These are phyloP conservation scores for Helotiales sp. DNA, from an alignment of 2,329 filamentous ascomycete species.

Conservation along the genomic window DNA sequence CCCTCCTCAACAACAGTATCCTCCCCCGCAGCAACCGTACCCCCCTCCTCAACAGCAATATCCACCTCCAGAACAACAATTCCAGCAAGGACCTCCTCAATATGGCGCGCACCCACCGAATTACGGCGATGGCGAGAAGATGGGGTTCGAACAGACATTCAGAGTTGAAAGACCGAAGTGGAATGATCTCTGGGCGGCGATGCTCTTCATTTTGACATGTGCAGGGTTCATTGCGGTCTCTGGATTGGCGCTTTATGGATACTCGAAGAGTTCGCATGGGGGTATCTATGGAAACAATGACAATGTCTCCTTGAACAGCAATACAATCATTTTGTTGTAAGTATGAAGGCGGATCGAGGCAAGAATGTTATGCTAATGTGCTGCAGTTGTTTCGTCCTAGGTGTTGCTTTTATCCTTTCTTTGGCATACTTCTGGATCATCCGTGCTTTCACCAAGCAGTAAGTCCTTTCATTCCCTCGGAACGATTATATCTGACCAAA, in stretches of 20 bases:
- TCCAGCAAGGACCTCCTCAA: constrained; percentile 22
- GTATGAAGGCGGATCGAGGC: background rate
- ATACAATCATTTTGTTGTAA: constrained; percentile 79
- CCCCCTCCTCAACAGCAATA: constrained; percentile 17
- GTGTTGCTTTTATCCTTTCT: constrained; percentile 72
- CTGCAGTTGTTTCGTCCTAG: constrained; percentile 64
- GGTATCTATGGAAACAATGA: constrained; percentile 68
- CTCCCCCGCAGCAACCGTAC: constrained; percentile 10
- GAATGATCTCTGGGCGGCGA: constrained; percentile 86
- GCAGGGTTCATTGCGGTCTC: constrained; percentile 76
- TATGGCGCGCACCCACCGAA: constrained; percentile 12
- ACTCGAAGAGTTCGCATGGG: constrained; percentile 62
- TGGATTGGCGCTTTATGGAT: constrained; percentile 73
- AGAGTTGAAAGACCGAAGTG: constrained; percentile 81
- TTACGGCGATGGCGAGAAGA: constrained; percentile 17
- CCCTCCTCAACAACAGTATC: background rate
- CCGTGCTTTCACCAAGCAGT: constrained; percentile 75
- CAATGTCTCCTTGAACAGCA: constrained; percentile 71
- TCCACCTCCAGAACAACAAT: constrained; percentile 16
- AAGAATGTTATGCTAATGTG: background rate
- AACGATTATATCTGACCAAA: background rate
- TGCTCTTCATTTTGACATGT: constrained; percentile 72
- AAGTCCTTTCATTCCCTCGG: constrained; percentile 5
- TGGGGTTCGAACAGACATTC: constrained; percentile 75
- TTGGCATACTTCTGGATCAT: constrained; percentile 75